Conservation (phyloP, 306 rosid species). For the Purshia tridentata region DNA sequence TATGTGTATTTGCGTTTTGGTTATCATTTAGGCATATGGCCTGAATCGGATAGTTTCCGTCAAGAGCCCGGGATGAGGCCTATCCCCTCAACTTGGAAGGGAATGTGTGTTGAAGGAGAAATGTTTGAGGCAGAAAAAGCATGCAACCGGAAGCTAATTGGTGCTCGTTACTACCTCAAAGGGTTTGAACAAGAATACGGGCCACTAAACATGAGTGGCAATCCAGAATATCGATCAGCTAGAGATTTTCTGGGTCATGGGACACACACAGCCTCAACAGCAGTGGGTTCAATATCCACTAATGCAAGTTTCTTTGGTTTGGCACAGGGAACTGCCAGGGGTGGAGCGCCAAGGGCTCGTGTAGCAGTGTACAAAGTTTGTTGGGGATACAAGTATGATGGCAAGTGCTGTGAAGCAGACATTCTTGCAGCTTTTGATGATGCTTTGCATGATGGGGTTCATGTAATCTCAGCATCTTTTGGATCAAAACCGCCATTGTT, state of each 20-base stretch:
- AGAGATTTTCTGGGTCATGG: constrained; percentile 60
- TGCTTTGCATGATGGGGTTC: constrained; percentile 52
- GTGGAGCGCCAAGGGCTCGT: constrained; percentile 55
- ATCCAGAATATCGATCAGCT: constrained; percentile 43
- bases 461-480: constrained; percentile 48
- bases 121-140: constrained; percentile 37
- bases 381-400: constrained; percentile 44
- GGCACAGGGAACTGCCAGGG: constrained; percentile 46
- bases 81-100: constrained; percentile 51
- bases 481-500: constrained; percentile 42
- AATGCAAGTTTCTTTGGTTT: constrained; percentile 35
- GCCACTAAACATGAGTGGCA: constrained; percentile 33
- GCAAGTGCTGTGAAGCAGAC: constrained; percentile 46
- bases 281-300: constrained; percentile 43
- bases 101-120: constrained; percentile 42
- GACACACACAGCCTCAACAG: constrained; percentile 62
- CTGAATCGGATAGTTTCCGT: constrained; percentile 50
- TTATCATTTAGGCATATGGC: constrained; percentile 48
- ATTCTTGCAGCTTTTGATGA: constrained; percentile 59
- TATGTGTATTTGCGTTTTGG: not conserved
- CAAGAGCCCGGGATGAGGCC: constrained; percentile 35
- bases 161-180: constrained; percentile 55
- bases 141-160: constrained; percentile 54
- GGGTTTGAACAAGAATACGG: constrained; percentile 45
- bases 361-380: constrained; percentile 55